Percentiles rank a stretch among this genome's conserved stretches.
Evolutionary conservation across 225 moss, liverwort and hornwort genomes (phyloP).

Genomic region (Polytrichum commune): DNA sequence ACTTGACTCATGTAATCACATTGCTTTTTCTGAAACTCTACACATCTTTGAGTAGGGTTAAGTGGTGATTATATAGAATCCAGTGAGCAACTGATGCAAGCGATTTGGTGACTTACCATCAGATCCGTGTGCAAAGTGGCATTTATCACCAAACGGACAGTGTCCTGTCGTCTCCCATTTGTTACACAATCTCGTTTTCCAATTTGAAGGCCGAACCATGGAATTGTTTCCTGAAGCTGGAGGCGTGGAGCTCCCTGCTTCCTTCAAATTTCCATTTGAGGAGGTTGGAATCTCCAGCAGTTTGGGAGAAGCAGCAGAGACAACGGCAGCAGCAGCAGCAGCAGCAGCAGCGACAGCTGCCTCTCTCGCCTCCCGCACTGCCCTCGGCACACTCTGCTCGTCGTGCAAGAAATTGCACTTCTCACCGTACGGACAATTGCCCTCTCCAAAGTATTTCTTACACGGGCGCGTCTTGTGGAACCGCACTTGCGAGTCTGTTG

Average conservation of each 20-base stretch:
- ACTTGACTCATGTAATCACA: too few species aligned
- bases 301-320: slow-evolving; percentile 28
- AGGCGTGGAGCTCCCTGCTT: slow-evolving; percentile 28
- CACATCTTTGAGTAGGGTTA: too few species aligned
- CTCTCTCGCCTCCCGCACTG: slow-evolving; percentile 45
- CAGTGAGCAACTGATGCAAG: neutral
- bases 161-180: slow-evolving; percentile 98
- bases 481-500: slow-evolving; percentile 68
- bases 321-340: neutral
- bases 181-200: slow-evolving; percentile 97
- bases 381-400: slow-evolving; percentile 63
- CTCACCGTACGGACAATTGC: slow-evolving; percentile 89
- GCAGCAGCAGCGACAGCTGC: slow-evolving; percentile 29
- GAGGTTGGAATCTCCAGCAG: slow-evolving; percentile 14
- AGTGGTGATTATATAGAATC: too few species aligned
- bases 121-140: slow-evolving; percentile 92
- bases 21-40: too few species aligned
- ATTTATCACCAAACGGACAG: slow-evolving; percentile 91
- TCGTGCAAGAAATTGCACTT: slow-evolving; percentile 96
- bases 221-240: slow-evolving; percentile 37
- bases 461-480: slow-evolving; percentile 98
- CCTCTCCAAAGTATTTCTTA: slow-evolving; percentile 89
- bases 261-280: slow-evolving; percentile 29
- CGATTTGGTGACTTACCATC: slow-evolving; percentile 56
- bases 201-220: slow-evolving; percentile 77